These are phyloP conservation scores for Pseudocercospora crystallina DNA, from an alignment of 2,329 filamentous ascomycete genomes.

Conservation along the genomic window DNA sequence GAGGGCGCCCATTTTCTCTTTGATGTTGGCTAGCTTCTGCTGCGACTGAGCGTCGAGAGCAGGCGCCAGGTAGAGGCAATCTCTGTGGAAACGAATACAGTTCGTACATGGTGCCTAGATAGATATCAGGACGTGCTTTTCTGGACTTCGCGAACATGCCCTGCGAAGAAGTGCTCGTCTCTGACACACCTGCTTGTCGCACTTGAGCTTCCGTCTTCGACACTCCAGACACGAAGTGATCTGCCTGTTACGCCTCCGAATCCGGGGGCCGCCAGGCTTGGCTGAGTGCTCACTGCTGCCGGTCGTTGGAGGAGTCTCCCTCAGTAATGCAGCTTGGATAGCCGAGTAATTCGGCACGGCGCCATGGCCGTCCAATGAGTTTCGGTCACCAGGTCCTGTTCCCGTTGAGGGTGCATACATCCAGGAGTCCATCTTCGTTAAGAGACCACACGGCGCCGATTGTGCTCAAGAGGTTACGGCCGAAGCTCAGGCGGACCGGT, in stretches of 20 bases:
- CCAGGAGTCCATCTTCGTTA: constrained; percentile 17
- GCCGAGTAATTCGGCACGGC: constrained; percentile 11
- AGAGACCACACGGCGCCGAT: background rate
- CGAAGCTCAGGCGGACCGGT: background rate
- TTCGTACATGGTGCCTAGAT: constrained; percentile 64
- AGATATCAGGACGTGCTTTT: constrained; percentile 16
- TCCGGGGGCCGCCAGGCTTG: constrained; percentile 10
- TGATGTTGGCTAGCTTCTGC: constrained; percentile 71
- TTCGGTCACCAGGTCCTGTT: background rate
- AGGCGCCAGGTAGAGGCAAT: constrained; percentile 64
- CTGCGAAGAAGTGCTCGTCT: no score
- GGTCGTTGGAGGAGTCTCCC: constrained; percentile 10
- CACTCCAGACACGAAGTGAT: constrained; percentile 71
- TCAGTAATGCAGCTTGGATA: constrained; percentile 14
- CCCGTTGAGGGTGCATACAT: constrained; percentile 14
- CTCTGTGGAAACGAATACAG: constrained; percentile 54
- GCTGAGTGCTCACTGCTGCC: background rate
- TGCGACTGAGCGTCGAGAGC: constrained; percentile 69
- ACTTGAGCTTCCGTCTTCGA: constrained; percentile 74
- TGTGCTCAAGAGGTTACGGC: constrained; percentile 3
- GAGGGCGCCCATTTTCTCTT: constrained; percentile 72
- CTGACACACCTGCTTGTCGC: constrained; percentile 57
- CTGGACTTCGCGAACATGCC: no score
- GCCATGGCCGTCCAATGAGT: background rate
- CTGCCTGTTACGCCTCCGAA: constrained; percentile 44